Conservation (phyloP, 129 eudicot species). For the Calendula officinalis region DNA sequence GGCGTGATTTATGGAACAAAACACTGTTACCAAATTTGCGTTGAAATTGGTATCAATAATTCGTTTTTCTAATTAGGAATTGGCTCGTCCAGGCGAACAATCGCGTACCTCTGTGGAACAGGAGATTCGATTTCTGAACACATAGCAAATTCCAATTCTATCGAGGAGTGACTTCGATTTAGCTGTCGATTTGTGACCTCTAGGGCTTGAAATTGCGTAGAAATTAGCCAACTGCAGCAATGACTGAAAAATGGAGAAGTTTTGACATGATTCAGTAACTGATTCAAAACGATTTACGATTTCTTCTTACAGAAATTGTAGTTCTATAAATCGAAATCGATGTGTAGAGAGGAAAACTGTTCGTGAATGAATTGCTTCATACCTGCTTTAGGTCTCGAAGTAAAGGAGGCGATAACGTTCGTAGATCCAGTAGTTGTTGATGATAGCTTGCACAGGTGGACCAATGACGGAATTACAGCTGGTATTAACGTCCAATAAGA, state of each 20-base stretch:
- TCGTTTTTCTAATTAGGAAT: no score
- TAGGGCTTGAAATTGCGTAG: slow-evolving; percentile 60
- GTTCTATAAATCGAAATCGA: slow-evolving; percentile 12
- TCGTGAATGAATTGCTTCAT: neutral
- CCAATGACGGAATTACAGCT: no score
- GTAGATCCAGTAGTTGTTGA: slow-evolving; percentile 51
- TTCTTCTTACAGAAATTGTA: neutral
- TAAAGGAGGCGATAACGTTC: slow-evolving; percentile 66
- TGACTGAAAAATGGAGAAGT: slow-evolving; percentile 43
- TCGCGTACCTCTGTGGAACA: slow-evolving; percentile 54
- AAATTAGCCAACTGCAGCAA: slow-evolving; percentile 80
- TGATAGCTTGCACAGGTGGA: no score
- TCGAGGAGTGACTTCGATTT: slow-evolving; percentile 55
- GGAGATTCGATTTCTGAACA: slow-evolving; percentile 47
- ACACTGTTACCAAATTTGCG: no score
- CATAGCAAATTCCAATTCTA: slow-evolving; percentile 73
- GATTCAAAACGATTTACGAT: neutral
- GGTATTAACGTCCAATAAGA: no score
- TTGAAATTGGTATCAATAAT: no score
- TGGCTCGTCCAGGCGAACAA: neutral
- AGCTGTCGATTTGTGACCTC: slow-evolving; percentile 25
- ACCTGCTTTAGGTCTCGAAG: slow-evolving; percentile 85
- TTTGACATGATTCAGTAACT: slow-evolving; percentile 8
- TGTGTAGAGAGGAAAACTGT: neutral
- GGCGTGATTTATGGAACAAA: no score